Base-by-base conservation (phyloP, 768 basidiomycete species). In the Amanita brunnescens region DNA sequence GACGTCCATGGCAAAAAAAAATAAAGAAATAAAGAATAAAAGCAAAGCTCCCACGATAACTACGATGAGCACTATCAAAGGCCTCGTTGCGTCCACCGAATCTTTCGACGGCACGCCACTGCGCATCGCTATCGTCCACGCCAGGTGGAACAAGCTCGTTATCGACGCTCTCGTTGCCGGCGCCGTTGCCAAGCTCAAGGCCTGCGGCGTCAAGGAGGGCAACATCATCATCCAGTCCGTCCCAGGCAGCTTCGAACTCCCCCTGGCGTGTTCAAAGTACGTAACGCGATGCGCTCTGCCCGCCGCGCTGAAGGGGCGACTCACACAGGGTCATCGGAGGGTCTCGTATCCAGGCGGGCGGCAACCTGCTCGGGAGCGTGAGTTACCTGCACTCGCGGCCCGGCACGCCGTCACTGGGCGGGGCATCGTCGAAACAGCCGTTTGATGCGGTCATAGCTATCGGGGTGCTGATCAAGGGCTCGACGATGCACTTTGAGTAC, bases 401-500 rank as follows among this genome's bases (percentile, higher is more conserved):
- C 20, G 70, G 70, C 18, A 79, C 82, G 14, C 76, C 81, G 13
- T 71, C 77, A 13, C 69, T 80, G 2, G 42, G 51, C 12, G 42
- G 40, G 3, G 62, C 70, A 21, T 58, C 56, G 20, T 50, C 61
- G 49, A 76, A 78, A 37, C 74, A 76, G 49, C 86, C 95, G 0
- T 97, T 98, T 59, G 87, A 95, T 65, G 96, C 93, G 12, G 84
- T 96, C 57, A 95, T 99, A 64, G 93, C 96, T 48, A 91, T 98
- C 62, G 96, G 96, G 12, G 92, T 95, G 33, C 84, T 99, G 64
- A 96, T 99, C 75, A 99, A 99, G 66, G 95, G 96, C 47, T 76
- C 82, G 1, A 98, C 96, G 14, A 96, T 96, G 92, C 96, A 99
- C 72, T 99, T 98, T 67, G 96, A 99, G 67, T 99, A 99, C 76